phyloP scores from a whole-genome alignment of 306 rosid species.

The Begonia peltatifolia region DNA sequence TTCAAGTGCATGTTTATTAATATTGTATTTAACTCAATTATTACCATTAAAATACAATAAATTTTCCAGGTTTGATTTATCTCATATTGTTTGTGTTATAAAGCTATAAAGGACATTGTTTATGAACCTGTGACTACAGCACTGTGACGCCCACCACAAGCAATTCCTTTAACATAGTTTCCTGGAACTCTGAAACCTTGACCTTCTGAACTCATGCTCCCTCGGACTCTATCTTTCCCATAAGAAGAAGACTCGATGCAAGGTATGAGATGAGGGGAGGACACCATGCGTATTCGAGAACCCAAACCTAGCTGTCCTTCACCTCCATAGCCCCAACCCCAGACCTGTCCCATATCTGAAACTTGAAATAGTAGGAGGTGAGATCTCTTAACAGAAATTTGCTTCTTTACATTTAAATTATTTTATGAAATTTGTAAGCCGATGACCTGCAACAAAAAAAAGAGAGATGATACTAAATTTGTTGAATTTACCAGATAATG shows the following conservation, averaged over 20 bases:
- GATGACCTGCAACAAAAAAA: no score
- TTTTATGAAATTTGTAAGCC: no score
- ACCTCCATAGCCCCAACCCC: slow-evolving; percentile 99
- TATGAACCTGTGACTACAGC: slow-evolving; percentile 68
- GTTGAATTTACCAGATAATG: slow-evolving; percentile 51
- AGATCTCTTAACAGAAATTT: not conserved
- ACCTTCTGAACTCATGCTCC: slow-evolving; percentile 50
- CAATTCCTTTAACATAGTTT: slow-evolving; percentile 61
- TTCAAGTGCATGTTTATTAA: no score
- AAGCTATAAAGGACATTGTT: not conserved
- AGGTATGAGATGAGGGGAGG: slow-evolving; percentile 86
- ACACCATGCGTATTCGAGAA: slow-evolving; percentile 82
- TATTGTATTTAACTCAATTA: no score
- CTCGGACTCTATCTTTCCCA: slow-evolving; percentile 50
- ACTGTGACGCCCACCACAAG: slow-evolving; percentile 98
- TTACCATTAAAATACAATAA: no score
- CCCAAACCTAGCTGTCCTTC: slow-evolving; percentile 99
- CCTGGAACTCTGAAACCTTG: slow-evolving; percentile 53
- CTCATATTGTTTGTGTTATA: no score
- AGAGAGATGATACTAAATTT: slow-evolving; percentile 1
- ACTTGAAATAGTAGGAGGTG: slow-evolving; percentile 14
- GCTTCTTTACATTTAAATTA: not conserved
- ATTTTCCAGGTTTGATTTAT: no score
- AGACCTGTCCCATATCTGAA: slow-evolving; percentile 91
- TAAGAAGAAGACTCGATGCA: slow-evolving; percentile 51